A percentile compares a stretch with the other conserved stretches of the same genome.
phyloP scores from a whole-genome alignment of 2,329 filamentous ascomycete genomes.

The Fusarium guadeloupense region DNA sequence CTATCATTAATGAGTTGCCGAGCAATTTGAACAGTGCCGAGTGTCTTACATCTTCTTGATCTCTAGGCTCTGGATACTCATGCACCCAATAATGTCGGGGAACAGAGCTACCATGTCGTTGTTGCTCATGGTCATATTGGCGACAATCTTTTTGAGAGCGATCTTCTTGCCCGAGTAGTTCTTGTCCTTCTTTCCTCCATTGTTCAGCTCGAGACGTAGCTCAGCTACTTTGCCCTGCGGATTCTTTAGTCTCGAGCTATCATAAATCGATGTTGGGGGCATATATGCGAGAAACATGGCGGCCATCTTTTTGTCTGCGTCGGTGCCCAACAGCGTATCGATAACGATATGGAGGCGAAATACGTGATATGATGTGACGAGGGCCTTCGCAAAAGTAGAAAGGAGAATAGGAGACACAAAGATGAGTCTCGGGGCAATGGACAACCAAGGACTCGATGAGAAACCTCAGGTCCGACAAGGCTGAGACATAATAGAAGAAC shows the following conservation, averaged over 20 bases:
- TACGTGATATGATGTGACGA: background rate
- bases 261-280: slow-evolving; percentile 54
- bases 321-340: slow-evolving; percentile 4
- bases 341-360: slow-evolving; percentile 19
- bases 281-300: slow-evolving; percentile 65
- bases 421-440: slow-evolving; percentile 9
- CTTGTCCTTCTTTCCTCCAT: slow-evolving; percentile 97
- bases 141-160: slow-evolving; percentile 98
- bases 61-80: slow-evolving; percentile 92
- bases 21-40: background rate
- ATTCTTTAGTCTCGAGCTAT: slow-evolving; percentile 63
- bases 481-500: slow-evolving; percentile 29
- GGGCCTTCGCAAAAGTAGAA: background rate
- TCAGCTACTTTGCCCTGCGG: slow-evolving; percentile 98
- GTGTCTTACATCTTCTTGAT: slow-evolving; percentile 94
- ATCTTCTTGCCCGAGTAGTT: slow-evolving; percentile 96
- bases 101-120: slow-evolving; percentile 99
- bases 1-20: slow-evolving; percentile 56
- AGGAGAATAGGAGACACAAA: slow-evolving; percentile 4
- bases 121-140: slow-evolving; percentile 99
- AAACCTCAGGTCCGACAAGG: slow-evolving; percentile 23
- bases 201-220: slow-evolving; percentile 91
- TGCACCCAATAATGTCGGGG: slow-evolving; percentile 93
- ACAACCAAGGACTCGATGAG: slow-evolving; percentile 10
- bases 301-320: slow-evolving; percentile 33